These are phyloP conservation scores for Boletellus dicymbophilus DNA, from an alignment of 1,284 basidiomycete genomes.

Conservation along the genomic window DNA sequence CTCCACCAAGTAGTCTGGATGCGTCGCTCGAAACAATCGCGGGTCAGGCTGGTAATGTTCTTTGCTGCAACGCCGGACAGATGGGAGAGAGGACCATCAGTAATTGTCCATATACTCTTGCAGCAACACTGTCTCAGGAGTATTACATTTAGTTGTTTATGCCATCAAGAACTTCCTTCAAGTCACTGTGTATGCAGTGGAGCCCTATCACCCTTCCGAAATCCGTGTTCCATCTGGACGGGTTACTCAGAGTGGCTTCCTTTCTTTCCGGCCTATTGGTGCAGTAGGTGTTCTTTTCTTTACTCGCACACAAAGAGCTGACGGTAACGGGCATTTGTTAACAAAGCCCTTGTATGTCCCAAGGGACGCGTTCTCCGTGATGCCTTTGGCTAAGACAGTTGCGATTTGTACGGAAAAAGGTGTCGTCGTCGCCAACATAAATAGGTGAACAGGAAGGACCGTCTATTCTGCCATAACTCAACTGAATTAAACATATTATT, in stretches of 20 bases:
- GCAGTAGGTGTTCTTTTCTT: constrained; percentile 45
- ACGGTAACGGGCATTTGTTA: constrained; percentile 2
- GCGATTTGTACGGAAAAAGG: constrained; percentile 65
- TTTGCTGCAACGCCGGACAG: constrained; percentile 59
- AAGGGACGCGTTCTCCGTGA: constrained; percentile 62
- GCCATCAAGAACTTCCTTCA: constrained; percentile 63
- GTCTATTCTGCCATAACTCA: not conserved
- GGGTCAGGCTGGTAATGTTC: constrained; percentile 48
- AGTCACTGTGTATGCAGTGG: constrained; percentile 48
- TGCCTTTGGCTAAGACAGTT: constrained; percentile 58
- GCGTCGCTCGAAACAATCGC: constrained; percentile 60
- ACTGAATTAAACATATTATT: constrained; percentile 7
- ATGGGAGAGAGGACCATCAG: constrained; percentile 54
- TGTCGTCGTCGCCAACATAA: constrained; percentile 65
- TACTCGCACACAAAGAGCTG: not conserved
- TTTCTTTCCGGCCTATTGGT: constrained; percentile 60
- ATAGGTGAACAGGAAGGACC: constrained; percentile 45
- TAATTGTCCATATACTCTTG: constrained; percentile 32
- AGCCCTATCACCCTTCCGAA: constrained; percentile 38
- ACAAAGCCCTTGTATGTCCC: constrained; percentile 67
- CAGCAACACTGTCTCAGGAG: constrained; percentile 6
- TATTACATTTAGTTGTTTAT: constrained; percentile 56
- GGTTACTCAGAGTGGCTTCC: constrained; percentile 21
- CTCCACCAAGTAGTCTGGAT: constrained; percentile 46
- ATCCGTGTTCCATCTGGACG: constrained; percentile 35